These are phyloP conservation scores for Tricladium varicosporioides DNA, from an alignment of 2,329 filamentous ascomycete genomes.

Conservation along the genomic window DNA sequence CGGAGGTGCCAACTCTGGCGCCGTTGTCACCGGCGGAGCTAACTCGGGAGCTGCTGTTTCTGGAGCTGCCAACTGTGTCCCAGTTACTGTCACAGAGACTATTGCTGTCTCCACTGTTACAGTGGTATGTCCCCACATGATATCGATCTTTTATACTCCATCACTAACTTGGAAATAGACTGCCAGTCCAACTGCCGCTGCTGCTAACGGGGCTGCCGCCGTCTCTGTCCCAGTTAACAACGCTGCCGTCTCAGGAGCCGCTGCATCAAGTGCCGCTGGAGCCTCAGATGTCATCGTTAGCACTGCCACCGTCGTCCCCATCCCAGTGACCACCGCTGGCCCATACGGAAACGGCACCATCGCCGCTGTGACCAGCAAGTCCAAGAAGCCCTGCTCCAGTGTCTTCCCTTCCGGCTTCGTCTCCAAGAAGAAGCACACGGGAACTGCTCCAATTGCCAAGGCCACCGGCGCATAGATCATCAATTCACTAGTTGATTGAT, in stretches of 20 bases:
- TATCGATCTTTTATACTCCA: conserved; percentile 4
- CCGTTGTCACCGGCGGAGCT: conserved; percentile 2
- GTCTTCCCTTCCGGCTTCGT: conserved; percentile 29
- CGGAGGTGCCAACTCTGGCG: neutral
- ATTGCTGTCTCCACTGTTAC: conserved; percentile 29
- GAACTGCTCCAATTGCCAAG: conserved; percentile 13
- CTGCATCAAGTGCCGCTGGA: conserved; percentile 3
- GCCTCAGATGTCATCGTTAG: conserved; percentile 14
- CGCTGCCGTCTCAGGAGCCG: conserved; percentile 1
- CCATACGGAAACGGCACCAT: conserved; percentile 29
- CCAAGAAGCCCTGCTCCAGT: conserved; percentile 26
- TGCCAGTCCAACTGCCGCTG: conserved; percentile 5
- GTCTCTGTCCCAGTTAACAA: conserved; percentile 1
- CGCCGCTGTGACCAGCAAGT: conserved; percentile 11
- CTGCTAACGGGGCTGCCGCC: neutral
- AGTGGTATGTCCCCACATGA: conserved; percentile 26
- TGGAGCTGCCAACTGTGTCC: conserved; percentile 16
- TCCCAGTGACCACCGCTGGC: conserved; percentile 17
- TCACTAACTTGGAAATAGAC: conserved; percentile 4
- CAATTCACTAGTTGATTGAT: neutral
- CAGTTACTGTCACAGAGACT: conserved; percentile 28
- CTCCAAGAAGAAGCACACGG: conserved; percentile 20
- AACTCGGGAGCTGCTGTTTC: conserved; percentile 1
- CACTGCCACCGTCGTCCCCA: conserved; percentile 29
- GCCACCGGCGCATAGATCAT: neutral